Conservation (phyloP, 306 rosid species). For the Vachellia collinsii region DNA sequence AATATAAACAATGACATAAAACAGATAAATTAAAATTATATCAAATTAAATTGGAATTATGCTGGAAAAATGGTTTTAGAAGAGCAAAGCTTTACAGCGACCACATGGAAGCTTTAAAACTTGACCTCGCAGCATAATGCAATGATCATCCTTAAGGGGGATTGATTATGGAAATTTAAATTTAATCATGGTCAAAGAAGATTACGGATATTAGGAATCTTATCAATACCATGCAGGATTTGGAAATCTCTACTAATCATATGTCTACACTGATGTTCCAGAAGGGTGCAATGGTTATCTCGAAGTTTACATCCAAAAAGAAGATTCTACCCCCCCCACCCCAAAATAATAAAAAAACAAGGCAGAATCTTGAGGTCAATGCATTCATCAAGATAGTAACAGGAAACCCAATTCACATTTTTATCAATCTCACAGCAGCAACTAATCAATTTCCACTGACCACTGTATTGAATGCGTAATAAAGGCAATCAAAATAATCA, state of each 20-base stretch:
- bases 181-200: not conserved
- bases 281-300: not conserved
- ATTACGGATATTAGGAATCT: not conserved
- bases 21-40: not conserved
- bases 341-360: no score
- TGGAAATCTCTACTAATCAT: not conserved
- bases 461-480: not conserved
- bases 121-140: not conserved
- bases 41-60: not conserved
- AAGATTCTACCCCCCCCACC: not conserved
- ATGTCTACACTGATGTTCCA: not conserved
- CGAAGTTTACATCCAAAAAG: slow-evolving; percentile 6
- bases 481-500: not conserved
- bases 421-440: not conserved
- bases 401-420: not conserved
- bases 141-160: not conserved
- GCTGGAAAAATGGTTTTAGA: not conserved
- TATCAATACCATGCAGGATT: not conserved
- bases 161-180: not conserved
- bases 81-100: not conserved
- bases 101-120: not conserved
- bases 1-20: not conserved
- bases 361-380: not conserved
- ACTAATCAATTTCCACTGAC: not conserved
- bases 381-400: not conserved